Conservation (phyloP, 2,329 filamentous ascomycete genomes). For the Plectosphaerella sp. region DNA sequence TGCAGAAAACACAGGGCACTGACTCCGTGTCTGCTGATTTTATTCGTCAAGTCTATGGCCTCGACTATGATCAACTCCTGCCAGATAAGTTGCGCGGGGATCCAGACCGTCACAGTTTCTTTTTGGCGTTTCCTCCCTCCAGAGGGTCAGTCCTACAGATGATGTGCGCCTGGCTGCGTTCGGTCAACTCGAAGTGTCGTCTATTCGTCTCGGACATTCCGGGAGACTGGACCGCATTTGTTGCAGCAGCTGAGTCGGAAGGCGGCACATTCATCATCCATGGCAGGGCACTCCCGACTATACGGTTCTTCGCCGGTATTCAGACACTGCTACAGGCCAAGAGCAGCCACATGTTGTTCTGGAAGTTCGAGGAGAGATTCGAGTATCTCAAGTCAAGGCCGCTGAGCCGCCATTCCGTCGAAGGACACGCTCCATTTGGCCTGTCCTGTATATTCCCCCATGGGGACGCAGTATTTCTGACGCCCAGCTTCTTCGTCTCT, state of each 20-base stretch:
- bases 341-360: conserved; percentile 20
- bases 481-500: conserved; percentile 35
- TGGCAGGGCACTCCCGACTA: conserved; percentile 30
- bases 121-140: conserved; percentile 42
- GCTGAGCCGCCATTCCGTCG: conserved; percentile 3
- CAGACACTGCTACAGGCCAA: conserved; percentile 22
- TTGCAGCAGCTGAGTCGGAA: conserved; percentile 13
- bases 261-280: conserved; percentile 37
- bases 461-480: conserved; percentile 30
- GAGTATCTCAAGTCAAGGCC: conserved; percentile 12
- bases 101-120: conserved; percentile 32
- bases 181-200: conserved; percentile 31
- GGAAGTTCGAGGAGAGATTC: conserved; percentile 33
- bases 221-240: conserved; percentile 45
- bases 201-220: conserved; percentile 34
- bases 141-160: conserved; percentile 27
- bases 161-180: conserved; percentile 40
- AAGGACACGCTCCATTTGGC: conserved; percentile 4
- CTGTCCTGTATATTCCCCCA: conserved; percentile 20
- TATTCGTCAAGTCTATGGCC: conserved; percentile 21
- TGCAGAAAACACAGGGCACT: background rate
- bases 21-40: conserved; percentile 2
- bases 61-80: conserved; percentile 25
- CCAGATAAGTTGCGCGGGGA: conserved; percentile 9
- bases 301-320: conserved; percentile 32